Conservation (phyloP, 2,329 filamentous ascomycete species). For the Claviceps sp. region DNA sequence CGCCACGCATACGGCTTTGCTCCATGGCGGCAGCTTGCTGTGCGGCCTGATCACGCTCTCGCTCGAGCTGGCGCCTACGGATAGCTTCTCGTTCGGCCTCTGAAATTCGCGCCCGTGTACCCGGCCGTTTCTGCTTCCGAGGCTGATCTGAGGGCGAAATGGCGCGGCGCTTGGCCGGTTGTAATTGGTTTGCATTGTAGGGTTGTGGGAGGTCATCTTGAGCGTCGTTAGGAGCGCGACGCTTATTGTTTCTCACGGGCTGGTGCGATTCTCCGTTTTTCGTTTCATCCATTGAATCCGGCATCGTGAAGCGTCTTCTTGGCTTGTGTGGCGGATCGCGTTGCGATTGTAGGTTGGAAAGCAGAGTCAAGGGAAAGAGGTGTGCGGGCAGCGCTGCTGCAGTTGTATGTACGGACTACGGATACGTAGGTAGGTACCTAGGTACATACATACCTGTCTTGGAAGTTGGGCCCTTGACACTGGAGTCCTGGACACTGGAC, state of each 20-base stretch:
- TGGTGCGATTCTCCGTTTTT: background rate
- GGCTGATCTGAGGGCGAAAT: slow-evolving; percentile 41
- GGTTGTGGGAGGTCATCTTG: slow-evolving; percentile 40
- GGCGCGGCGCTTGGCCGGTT: slow-evolving; percentile 44
- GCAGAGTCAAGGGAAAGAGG: background rate
- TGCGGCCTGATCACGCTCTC: slow-evolving; percentile 30
- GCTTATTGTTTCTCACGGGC: slow-evolving; percentile 15
- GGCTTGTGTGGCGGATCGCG: background rate
- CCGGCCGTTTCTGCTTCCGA: slow-evolving; percentile 56
- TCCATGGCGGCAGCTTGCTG: slow-evolving; percentile 23
- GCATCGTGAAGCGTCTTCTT: background rate
- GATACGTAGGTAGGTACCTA: no score
- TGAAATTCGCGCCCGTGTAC: slow-evolving; percentile 52
- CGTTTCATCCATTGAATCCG: background rate
- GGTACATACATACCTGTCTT: no score
- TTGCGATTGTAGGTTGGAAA: background rate
- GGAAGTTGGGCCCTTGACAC: no score
- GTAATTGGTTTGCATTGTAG: slow-evolving; percentile 45
- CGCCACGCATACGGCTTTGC: slow-evolving; percentile 33
- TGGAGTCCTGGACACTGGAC: no score
- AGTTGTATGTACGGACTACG: no score
- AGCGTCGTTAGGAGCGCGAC: slow-evolving; percentile 20
- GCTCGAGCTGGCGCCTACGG: slow-evolving; percentile 47
- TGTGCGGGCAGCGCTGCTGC: no score
- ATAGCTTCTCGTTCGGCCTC: slow-evolving; percentile 55